These are phyloP conservation scores for Noccaea bulbosa DNA, from an alignment of 345 rosid species.

Conservation along the genomic window DNA sequence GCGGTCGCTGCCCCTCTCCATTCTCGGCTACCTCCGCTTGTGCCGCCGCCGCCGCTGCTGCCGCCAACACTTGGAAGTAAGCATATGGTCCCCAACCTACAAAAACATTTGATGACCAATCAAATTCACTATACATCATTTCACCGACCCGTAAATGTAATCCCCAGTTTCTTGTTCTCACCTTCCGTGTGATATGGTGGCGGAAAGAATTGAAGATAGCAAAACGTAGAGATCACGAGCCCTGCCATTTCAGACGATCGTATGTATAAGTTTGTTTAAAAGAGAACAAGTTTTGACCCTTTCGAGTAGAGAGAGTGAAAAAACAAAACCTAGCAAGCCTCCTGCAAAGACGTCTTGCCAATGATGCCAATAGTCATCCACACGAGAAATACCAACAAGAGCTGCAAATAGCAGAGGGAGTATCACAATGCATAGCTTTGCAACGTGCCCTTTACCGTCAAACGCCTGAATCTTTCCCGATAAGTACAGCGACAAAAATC, in stretches of 20 bases:
- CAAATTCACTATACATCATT: background rate
- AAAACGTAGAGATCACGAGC: slow-evolving; percentile 57
- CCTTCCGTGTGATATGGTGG: slow-evolving; percentile 67
- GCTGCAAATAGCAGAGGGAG: slow-evolving; percentile 70
- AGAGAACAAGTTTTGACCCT: slow-evolving; percentile 1
- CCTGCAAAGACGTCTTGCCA: slow-evolving; percentile 91
- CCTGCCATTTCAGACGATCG: slow-evolving; percentile 47
- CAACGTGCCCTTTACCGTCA: slow-evolving; percentile 73
- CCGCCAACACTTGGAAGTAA: slow-evolving; percentile 61
- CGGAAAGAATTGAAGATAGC: slow-evolving; percentile 79
- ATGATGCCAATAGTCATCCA: slow-evolving; percentile 90
- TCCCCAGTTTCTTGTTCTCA: slow-evolving; percentile 18
- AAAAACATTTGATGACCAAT: slow-evolving; percentile 3
- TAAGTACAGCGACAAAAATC: slow-evolving; percentile 62
- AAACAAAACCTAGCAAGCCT: slow-evolving; percentile 62
- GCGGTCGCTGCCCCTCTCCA: slow-evolving; percentile 18
- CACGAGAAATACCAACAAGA: slow-evolving; percentile 76
- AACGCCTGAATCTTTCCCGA: slow-evolving; percentile 73
- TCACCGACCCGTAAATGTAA: background rate
- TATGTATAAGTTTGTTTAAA: background rate
- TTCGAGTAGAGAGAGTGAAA: slow-evolving; percentile 14
- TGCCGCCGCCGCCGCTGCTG: slow-evolving; percentile 55
- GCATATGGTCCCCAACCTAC: slow-evolving; percentile 79
- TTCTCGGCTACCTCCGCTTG: slow-evolving; percentile 34
- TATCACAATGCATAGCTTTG: slow-evolving; percentile 66